Conservation (phyloP, 1,284 basidiomycete genomes). For the Melanopsichium pennsylvanicum region DNA sequence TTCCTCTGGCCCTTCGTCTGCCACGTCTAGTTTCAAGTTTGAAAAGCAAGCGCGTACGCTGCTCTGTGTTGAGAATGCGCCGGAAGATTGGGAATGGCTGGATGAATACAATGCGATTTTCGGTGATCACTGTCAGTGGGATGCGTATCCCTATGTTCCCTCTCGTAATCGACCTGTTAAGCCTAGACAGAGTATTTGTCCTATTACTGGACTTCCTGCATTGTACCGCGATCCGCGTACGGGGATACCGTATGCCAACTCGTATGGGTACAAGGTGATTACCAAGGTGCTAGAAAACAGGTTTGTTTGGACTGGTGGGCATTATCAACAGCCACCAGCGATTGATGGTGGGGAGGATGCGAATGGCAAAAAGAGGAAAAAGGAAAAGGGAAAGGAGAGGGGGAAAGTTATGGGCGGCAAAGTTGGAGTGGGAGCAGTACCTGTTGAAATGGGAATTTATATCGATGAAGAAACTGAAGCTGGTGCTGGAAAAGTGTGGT, state of each 20-base stretch:
- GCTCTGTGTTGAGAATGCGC: slow-evolving; percentile 42
- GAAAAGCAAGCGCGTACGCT: slow-evolving; percentile 49
- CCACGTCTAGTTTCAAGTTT: too few relatives aligned
- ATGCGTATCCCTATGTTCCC: slow-evolving; percentile 65
- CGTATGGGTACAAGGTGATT: slow-evolving; percentile 74
- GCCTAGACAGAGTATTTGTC: slow-evolving; percentile 66
- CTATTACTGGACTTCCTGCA: slow-evolving; percentile 68
- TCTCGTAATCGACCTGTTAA: slow-evolving; percentile 67
- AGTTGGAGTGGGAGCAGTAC: slow-evolving; percentile 1
- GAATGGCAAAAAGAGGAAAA: not conserved
- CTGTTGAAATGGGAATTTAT: slow-evolving; percentile 43
- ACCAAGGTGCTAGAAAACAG: slow-evolving; percentile 71
- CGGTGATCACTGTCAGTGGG: slow-evolving; percentile 71
- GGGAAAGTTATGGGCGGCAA: not conserved
- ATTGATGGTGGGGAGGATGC: too few relatives aligned
- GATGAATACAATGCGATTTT: slow-evolving; percentile 80
- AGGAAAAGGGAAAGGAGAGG: slow-evolving; percentile 1
- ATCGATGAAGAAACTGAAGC: slow-evolving; percentile 23
- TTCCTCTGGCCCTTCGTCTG: not conserved
- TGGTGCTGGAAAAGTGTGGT: slow-evolving; percentile 35
- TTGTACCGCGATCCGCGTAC: slow-evolving; percentile 78
- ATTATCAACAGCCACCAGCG: not conserved
- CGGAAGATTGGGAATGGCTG: slow-evolving; percentile 69
- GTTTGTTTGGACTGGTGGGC: slow-evolving; percentile 48
- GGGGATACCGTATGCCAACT: slow-evolving; percentile 77